Evolutionary conservation across 331 rosid species (phyloP), one percentile per base, ranked within the genome.

Genomic region (Erythrophleum ivorense): DNA sequence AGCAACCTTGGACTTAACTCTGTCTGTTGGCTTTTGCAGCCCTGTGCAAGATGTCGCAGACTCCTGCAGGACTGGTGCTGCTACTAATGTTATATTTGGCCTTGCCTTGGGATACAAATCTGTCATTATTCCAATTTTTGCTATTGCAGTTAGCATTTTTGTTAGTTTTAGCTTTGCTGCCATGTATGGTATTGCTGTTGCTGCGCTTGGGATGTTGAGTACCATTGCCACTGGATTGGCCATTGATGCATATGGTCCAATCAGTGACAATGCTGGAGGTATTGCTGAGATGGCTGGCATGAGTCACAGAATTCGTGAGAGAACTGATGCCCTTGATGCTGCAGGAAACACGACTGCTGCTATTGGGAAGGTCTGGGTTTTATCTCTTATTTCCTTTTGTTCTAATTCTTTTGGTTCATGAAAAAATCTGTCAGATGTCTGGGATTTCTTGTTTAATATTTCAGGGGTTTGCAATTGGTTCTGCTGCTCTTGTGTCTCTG

Each of bases 291-390:
- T 91, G 95, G 95, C 95, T 0, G 95, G 95, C 73, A 89, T 91
- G 95, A 91, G 93, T 86, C 93, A 91, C 86, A 81, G 87, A 73
- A 89, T 89, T 65, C 85, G 95, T 46, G 95, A 91, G 85, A 84
- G 95, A 83, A 91, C 95, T 3, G 95, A 91, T 84, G 95, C 95
- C 78, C 95, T 91, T 69, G 95, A 91, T 81, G 91, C 95, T 78
- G 95, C 95, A 3, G 95, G 95, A 86, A 91, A 91, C 89, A 91
- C 95, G 13, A 91, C 95, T 19, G 95, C 95, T 74, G 95, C 95
- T 54, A 91, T 91, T 83, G 95, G 95, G 68, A 91, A 89, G 95
- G 95, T 91, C 73, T 38, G 75, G 34, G 33, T 43, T 12, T 77
- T 24, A 40, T 48, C 29, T 79, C 31, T 54, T 38, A 9, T 36